phyloP scores from a whole-genome alignment of 78 protist species.

The Dictyostelium capitatum region DNA sequence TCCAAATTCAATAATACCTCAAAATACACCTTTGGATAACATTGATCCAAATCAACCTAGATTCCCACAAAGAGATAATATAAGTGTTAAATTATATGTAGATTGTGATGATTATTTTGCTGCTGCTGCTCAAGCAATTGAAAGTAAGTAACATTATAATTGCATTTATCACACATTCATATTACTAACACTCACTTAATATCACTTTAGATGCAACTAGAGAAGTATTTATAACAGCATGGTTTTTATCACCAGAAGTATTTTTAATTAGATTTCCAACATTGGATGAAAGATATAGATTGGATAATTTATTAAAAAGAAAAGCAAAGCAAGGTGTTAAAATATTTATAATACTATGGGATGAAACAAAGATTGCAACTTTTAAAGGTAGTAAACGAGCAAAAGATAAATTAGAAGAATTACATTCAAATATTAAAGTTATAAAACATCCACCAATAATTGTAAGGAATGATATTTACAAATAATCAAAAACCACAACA shows the following conservation, averaged over 20 bases:
- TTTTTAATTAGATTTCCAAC: conserved; percentile 72
- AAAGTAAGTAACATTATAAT: conserved; percentile 24
- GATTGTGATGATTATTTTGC: conserved; percentile 83
- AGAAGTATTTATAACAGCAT: conserved; percentile 65
- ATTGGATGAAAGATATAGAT: conserved; percentile 39
- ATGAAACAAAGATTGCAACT: conserved; percentile 86
- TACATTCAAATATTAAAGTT: conserved; percentile 82
- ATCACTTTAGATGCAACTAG: conserved; percentile 34
- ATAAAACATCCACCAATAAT: conserved; percentile 81
- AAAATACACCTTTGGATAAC: conserved; percentile 51
- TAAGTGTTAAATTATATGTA: conserved; percentile 63
- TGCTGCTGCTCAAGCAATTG: conserved; percentile 78
- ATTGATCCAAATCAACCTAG: conserved; percentile 76
- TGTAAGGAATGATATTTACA: conserved; percentile 22
- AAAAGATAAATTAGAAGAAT: conserved; percentile 75
- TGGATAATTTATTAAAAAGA: conserved; percentile 67
- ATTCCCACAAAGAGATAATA: conserved; percentile 61
- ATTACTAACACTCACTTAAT: neutral
- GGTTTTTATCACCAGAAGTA: conserved; percentile 86
- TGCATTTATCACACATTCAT: neutral
- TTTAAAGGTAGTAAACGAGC: conserved; percentile 68
- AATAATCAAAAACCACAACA: too few species aligned
- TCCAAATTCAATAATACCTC: conserved; percentile 53
- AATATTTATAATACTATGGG: conserved; percentile 85
- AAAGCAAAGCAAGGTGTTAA: conserved; percentile 87